These are phyloP conservation scores for Daucus carota DNA, from an alignment of 129 eudicot genomes.

Conservation along the genomic window DNA sequence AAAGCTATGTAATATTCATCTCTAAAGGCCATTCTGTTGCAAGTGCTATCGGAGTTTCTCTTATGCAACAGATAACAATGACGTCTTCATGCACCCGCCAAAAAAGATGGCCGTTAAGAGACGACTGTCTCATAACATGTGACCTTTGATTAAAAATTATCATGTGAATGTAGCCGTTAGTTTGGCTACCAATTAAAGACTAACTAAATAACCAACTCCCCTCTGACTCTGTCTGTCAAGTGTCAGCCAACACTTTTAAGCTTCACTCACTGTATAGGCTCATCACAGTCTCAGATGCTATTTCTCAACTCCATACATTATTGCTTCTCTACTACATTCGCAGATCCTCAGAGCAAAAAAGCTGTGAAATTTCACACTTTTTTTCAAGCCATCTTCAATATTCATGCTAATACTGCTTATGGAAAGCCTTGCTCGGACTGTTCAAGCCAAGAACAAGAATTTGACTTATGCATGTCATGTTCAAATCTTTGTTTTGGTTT, in stretches of 20 bases:
- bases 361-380: neutral
- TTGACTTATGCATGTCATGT: constrained; percentile 11
- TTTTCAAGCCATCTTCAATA: constrained; percentile 7
- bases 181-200: neutral
- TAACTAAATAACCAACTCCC: neutral
- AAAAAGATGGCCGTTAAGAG: constrained; percentile 33
- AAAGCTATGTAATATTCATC: too few relatives aligned
- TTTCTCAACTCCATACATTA: neutral
- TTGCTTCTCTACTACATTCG: neutral
- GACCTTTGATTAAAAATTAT: neutral
- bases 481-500: constrained; percentile 17
- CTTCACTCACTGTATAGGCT: constrained; percentile 1
- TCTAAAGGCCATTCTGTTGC: too few relatives aligned
- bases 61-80: too few relatives aligned
- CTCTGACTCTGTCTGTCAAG: too few relatives aligned
- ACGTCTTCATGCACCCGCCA: neutral
- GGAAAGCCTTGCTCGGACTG: constrained; percentile 15
- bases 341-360: neutral
- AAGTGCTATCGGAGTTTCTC: too few relatives aligned
- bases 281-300: neutral
- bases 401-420: constrained; percentile 3
- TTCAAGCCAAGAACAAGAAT: constrained; percentile 13
- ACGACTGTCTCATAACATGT: neutral
- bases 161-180: constrained; percentile 28
- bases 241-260: neutral